These are phyloP conservation scores for Colletotrichum tropicicola DNA, from an alignment of 2,329 filamentous ascomycete genomes.

Conservation along the genomic window DNA sequence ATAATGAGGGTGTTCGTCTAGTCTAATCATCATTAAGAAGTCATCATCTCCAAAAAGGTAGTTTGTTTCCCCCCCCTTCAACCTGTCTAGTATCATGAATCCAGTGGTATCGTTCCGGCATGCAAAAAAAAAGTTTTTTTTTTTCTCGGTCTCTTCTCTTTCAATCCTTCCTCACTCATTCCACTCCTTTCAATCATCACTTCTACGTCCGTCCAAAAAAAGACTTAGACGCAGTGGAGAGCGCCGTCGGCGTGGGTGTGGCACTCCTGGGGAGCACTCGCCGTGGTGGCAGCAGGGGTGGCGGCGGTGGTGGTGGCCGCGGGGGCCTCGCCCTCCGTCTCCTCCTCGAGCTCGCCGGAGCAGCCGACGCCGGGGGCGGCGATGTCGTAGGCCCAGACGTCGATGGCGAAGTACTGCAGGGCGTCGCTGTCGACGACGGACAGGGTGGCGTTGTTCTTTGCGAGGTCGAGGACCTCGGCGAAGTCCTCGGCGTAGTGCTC, in stretches of 20 bases:
- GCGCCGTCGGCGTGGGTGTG: conserved; percentile 52
- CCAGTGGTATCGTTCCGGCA: conserved; percentile 26
- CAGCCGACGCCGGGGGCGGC: conserved; percentile 71
- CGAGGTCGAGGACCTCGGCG: conserved; percentile 60
- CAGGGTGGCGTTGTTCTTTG: conserved; percentile 54
- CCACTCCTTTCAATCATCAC: not conserved
- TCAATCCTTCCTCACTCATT: not conserved
- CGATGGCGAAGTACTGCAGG: conserved; percentile 75
- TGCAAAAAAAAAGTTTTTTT: not conserved
- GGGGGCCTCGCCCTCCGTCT: not conserved
- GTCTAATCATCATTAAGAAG: conserved; percentile 21
- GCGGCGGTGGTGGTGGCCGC: conserved; percentile 36
- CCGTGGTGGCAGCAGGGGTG: conserved; percentile 62
- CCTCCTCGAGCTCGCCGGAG: conserved; percentile 49
- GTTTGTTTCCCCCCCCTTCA: not conserved
- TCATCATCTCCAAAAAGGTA: not conserved
- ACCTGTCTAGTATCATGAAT: not conserved
- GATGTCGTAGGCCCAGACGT: conserved; percentile 73
- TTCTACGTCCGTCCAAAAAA: not conserved
- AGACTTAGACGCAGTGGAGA: conserved; percentile 34
- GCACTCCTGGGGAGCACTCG: conserved; percentile 63
- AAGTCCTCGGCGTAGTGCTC: conserved; percentile 72
- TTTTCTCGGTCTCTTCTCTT: not conserved
- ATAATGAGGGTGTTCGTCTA: conserved; percentile 24
- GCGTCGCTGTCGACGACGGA: conserved; percentile 67